These are phyloP conservation scores for Epithemia pelagica DNA, from an alignment of 108 stramenopile genomes.

Conservation along the genomic window DNA sequence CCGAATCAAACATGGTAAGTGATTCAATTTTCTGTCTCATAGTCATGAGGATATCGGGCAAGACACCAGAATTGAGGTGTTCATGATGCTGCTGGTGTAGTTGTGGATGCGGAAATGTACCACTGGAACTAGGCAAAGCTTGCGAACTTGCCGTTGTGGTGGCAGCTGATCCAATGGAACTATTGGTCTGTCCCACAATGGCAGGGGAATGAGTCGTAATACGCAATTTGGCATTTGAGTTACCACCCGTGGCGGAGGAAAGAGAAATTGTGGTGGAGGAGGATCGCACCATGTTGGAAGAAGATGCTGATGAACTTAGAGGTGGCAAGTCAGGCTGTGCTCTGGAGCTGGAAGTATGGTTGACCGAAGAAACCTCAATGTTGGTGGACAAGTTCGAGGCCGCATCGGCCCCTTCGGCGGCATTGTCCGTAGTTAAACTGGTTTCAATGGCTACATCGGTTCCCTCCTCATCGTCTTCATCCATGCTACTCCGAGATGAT, in stretches of 20 bases:
- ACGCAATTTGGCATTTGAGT: neutral
- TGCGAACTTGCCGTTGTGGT: neutral
- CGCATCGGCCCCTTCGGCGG: too few species aligned
- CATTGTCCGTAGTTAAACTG: neutral
- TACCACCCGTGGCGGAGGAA: neutral
- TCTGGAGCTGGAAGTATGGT: too few species aligned
- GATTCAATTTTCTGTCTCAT: constrained; percentile 80
- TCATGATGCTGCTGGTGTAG: neutral
- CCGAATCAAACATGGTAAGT: constrained; percentile 55
- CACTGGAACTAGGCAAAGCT: neutral
- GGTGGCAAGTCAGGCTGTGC: too few species aligned
- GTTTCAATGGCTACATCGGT: constrained; percentile 2
- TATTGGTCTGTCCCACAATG: neutral
- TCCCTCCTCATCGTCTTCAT: constrained; percentile 1
- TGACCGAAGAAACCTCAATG: too few species aligned
- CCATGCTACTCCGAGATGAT: neutral
- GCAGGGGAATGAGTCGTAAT: neutral
- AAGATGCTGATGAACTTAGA: neutral
- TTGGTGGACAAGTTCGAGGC: too few species aligned
- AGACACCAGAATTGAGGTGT: constrained; percentile 33
- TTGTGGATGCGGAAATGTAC: neutral
- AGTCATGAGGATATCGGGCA: constrained; percentile 65
- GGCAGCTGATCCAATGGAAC: neutral
- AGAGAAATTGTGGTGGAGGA: neutral
- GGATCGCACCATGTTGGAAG: neutral